Evolutionary conservation across 2,329 filamentous ascomycete species (phyloP).

Genomic region (Sporothrix phasma): DNA sequence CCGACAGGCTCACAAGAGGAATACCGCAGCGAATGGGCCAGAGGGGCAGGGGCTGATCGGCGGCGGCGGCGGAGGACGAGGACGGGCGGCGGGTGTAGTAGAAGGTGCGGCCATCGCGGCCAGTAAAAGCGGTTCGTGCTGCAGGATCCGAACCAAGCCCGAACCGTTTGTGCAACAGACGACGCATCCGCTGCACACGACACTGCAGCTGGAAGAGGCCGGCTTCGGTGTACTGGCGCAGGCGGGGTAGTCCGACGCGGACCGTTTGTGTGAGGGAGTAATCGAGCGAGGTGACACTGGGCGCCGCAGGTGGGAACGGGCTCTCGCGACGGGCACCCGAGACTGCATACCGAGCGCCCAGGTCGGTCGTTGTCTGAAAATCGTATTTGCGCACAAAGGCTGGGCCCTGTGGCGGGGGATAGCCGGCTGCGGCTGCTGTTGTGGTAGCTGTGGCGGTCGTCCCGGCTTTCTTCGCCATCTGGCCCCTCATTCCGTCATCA

Average conservation of each 20-base stretch:
- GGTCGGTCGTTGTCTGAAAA: slow-evolving; percentile 27
- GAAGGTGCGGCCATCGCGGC: slow-evolving; percentile 3
- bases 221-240: slow-evolving; percentile 22
- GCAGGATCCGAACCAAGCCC: neutral
- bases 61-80: neutral
- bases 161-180: slow-evolving; percentile 3
- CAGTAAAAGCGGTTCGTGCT: neutral
- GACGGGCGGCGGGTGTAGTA: neutral
- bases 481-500: slow-evolving; percentile 21
- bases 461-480: neutral
- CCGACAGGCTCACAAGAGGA: slow-evolving; percentile 31
- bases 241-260: slow-evolving; percentile 27
- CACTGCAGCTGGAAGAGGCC: slow-evolving; percentile 15
- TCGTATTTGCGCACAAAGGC: slow-evolving; percentile 19
- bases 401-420: neutral
- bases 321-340: slow-evolving; percentile 14
- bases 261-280: slow-evolving; percentile 32
- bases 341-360: slow-evolving; percentile 32
- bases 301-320: neutral
- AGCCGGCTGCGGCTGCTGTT: neutral
- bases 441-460: neutral
- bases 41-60: neutral
- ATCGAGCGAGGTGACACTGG: slow-evolving; percentile 26
- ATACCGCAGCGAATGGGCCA: slow-evolving; percentile 18
- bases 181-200: neutral